Evolutionary conservation across 257 asterid species (phyloP).

Genomic region (Solanum pinnatisectum): DNA sequence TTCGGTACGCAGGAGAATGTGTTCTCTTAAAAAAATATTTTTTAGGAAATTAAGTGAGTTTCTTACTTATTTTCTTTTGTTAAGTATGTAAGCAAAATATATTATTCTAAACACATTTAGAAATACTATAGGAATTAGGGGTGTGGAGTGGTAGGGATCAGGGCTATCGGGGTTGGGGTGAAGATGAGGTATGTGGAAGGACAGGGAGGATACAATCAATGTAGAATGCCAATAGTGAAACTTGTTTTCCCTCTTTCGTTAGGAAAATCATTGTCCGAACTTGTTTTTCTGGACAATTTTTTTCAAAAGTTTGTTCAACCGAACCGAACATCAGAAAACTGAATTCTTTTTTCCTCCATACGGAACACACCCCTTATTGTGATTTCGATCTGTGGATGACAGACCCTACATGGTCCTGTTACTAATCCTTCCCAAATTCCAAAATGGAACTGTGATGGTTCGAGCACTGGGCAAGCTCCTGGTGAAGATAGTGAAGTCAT

Average conservation of each 20-base stretch:
- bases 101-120: too few species aligned
- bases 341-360: too few species aligned
- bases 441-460: constrained; percentile 91
- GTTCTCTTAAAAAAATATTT: too few species aligned
- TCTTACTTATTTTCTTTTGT: neutral
- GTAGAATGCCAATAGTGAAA: neutral
- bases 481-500: neutral
- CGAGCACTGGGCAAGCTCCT: neutral
- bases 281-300: too few species aligned
- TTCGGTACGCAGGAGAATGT: too few species aligned
- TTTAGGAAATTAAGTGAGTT: neutral
- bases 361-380: neutral
- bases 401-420: constrained; percentile 79
- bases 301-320: neutral
- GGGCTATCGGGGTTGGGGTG: neutral
- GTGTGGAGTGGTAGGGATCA: too few species aligned
- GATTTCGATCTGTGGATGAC: constrained; percentile 3
- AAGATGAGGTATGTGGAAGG: neutral
- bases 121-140: too few species aligned
- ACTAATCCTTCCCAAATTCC: constrained; percentile 91
- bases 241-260: neutral
- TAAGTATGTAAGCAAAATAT: too few species aligned
- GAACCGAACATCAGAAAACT: too few species aligned
- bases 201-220: neutral
- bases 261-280: neutral